Evolutionary conservation across 1,284 basidiomycete species (phyloP).

Genomic region (Austroboletus olivaceoglutinosus): DNA sequence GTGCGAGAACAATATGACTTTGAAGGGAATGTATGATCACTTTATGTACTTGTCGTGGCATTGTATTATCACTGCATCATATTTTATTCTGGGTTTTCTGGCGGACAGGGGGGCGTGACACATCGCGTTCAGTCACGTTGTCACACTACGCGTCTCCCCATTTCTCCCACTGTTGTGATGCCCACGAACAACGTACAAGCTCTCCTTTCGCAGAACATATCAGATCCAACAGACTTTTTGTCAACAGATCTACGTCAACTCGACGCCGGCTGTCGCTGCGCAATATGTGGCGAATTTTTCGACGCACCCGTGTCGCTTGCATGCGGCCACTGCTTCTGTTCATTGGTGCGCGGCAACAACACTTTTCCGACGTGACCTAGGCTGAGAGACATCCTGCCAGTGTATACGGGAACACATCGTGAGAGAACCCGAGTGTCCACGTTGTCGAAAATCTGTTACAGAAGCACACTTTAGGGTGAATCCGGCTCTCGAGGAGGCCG

Average conservation of each 20-base stretch:
- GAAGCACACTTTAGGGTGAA: constrained; percentile 63
- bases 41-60: constrained; percentile 17
- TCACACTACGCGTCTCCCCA: constrained; percentile 19
- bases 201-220: constrained; percentile 42
- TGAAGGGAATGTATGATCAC: constrained; percentile 43
- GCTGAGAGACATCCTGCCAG: constrained; percentile 37
- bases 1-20: constrained; percentile 46
- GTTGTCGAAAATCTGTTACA: constrained; percentile 53
- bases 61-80: constrained; percentile 26
- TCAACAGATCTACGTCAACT: constrained; percentile 56
- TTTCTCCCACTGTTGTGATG: constrained; percentile 13
- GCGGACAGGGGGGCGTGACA: constrained; percentile 7
- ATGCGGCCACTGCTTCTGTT: constrained; percentile 79
- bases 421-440: constrained; percentile 62
- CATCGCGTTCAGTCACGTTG: constrained; percentile 29
- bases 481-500: constrained; percentile 55
- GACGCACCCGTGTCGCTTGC: constrained; percentile 65
- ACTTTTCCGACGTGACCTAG: not conserved
- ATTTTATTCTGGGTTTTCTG: constrained; percentile 5
- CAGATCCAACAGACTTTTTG: constrained; percentile 70
- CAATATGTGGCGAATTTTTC: constrained; percentile 69
- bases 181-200: constrained; percentile 28
- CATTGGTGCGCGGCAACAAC: constrained; percentile 48
- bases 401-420: constrained; percentile 60
- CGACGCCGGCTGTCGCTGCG: constrained; percentile 64